phyloP scores from a whole-genome alignment of 1,139 yeast species.

The Scheffersomyces insectosa region DNA sequence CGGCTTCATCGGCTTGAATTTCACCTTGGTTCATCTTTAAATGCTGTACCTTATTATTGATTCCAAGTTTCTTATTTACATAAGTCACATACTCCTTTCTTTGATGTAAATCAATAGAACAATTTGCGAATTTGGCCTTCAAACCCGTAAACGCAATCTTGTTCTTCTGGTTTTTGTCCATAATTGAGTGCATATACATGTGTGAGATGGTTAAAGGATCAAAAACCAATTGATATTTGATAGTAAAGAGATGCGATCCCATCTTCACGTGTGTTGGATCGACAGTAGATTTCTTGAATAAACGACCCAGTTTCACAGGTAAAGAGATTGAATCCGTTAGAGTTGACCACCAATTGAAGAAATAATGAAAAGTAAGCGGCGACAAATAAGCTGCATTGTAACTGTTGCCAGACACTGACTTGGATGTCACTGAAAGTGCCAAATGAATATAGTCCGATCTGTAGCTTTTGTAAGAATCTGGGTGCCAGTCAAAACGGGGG shows the following conservation, averaged over 20 bases:
- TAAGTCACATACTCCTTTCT: slow-evolving; percentile 68
- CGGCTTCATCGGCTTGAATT: slow-evolving; percentile 68
- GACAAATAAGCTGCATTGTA: slow-evolving; percentile 77
- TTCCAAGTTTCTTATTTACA: slow-evolving; percentile 56
- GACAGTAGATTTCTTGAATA: slow-evolving; percentile 45
- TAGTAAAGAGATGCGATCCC: slow-evolving; percentile 75
- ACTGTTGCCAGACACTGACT: slow-evolving; percentile 34
- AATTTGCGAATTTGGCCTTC: slow-evolving; percentile 67
- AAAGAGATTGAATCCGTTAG: slow-evolving; percentile 70
- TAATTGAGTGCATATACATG: slow-evolving; percentile 52
- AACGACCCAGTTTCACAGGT: slow-evolving; percentile 71
- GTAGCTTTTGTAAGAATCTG: slow-evolving; percentile 45
- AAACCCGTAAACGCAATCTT: slow-evolving; percentile 71
- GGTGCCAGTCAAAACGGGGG: slow-evolving; percentile 41
- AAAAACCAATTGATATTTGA: slow-evolving; percentile 75
- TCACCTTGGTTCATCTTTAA: slow-evolving; percentile 79
- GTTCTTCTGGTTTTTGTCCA: slow-evolving; percentile 44
- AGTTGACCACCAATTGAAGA: slow-evolving; percentile 81
- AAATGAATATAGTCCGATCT: slow-evolving; percentile 45
- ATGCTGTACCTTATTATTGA: slow-evolving; percentile 52
- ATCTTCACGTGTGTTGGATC: slow-evolving; percentile 53
- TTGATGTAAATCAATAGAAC: slow-evolving; percentile 82
- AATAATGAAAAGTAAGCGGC: slow-evolving; percentile 67
- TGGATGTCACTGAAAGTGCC: slow-evolving; percentile 43
- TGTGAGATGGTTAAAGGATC: slow-evolving; percentile 77